phyloP scores from a whole-genome alignment of 495 filamentous ascomycete species.

The Pyronema omphalodes region DNA sequence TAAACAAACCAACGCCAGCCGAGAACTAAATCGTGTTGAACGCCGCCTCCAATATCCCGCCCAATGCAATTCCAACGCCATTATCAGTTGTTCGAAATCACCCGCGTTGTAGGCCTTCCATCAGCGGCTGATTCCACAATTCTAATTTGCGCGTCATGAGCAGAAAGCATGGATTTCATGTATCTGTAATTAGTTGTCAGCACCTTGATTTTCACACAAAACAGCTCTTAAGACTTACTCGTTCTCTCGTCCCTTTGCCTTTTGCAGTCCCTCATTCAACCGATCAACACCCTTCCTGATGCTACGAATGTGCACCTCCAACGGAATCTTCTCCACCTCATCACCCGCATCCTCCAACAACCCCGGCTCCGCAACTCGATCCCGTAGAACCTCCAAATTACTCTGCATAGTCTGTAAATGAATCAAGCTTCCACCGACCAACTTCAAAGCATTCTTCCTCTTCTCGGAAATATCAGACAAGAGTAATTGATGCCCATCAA shows the following conservation, averaged over 20 bases:
- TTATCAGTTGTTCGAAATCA: too few species aligned
- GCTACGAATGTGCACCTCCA: not conserved
- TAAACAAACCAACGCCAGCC: too few species aligned
- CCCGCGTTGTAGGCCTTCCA: too few species aligned
- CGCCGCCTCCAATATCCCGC: too few species aligned
- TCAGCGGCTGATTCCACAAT: too few species aligned
- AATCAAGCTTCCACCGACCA: conserved; percentile 40
- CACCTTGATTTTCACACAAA: not conserved
- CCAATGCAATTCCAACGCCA: too few species aligned
- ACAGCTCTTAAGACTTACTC: conserved; percentile 22
- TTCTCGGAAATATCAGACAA: conserved; percentile 40
- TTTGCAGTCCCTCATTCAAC: conserved; percentile 1
- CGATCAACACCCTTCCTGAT: conserved; percentile 4
- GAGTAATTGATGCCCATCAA: conserved; percentile 38
- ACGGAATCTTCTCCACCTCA: conserved; percentile 21
- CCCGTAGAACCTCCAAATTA: conserved; percentile 47
- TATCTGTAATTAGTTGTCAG: too few species aligned
- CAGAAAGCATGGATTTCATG: too few species aligned
- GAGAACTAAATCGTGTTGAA: too few species aligned
- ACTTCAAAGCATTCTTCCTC: conserved; percentile 38
- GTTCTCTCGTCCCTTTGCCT: conserved; percentile 29
- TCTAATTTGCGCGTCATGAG: too few species aligned
- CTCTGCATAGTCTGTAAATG: conserved; percentile 48
- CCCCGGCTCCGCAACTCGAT: conserved; percentile 43
- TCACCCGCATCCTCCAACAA: conserved; percentile 29